These are phyloP conservation scores for Camelina sativa DNA, from an alignment of 345 rosid genomes.

Conservation along the genomic window DNA sequence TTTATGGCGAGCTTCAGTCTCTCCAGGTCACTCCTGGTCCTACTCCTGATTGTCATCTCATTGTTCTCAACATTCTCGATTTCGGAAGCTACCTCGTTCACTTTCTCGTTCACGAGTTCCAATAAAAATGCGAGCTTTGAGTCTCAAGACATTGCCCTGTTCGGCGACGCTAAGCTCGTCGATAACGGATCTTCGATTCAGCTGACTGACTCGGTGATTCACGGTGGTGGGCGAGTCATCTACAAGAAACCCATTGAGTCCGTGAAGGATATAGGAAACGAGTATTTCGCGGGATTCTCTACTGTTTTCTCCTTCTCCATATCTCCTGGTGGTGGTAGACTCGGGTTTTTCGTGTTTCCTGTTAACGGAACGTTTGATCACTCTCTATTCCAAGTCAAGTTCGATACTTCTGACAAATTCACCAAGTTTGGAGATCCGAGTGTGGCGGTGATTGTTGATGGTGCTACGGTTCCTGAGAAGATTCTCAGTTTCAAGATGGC, in stretches of 20 bases:
- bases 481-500: conserved; percentile 50
- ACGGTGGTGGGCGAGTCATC: conserved; percentile 60
- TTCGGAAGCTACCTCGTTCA: conserved; percentile 48
- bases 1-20: conserved; percentile 55
- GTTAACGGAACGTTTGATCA: conserved; percentile 36
- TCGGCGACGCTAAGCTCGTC: conserved; percentile 67
- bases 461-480: conserved; percentile 50
- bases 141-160: conserved; percentile 54
- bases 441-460: conserved; percentile 58
- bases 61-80: conserved; percentile 44
- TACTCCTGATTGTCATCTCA: conserved; percentile 40
- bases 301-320: conserved; percentile 68
- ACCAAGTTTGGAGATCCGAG: conserved; percentile 49
- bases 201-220: conserved; percentile 56
- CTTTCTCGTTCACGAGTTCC: conserved; percentile 57
- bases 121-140: conserved; percentile 58
- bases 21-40: conserved; percentile 44
- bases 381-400: conserved; percentile 53
- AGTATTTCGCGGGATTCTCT: conserved; percentile 57
- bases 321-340: conserved; percentile 57
- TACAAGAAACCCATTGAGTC: conserved; percentile 73
- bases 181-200: conserved; percentile 59
- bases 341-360: conserved; percentile 73
- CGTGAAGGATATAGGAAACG: conserved; percentile 39
- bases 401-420: conserved; percentile 50